phyloP scores from a whole-genome alignment of 2,329 filamentous ascomycete species.

The Aspergillus versicolor region DNA sequence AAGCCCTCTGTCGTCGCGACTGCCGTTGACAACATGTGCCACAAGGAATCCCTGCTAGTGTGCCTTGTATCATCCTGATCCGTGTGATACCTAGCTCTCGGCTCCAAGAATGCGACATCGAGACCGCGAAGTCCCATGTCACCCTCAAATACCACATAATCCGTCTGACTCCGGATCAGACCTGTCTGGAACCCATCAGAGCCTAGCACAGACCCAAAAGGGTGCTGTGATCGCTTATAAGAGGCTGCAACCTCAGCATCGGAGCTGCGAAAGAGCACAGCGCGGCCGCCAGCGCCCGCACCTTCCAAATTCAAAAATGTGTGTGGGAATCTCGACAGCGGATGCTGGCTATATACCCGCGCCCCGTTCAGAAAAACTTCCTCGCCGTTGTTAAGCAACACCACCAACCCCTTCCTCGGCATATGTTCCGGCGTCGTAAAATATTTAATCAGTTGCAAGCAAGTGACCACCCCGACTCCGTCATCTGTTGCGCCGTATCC shows the following conservation, averaged over 20 bases:
- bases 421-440: slow-evolving; percentile 71
- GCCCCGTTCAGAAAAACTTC: slow-evolving; percentile 91
- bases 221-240: slow-evolving; percentile 69
- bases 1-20: slow-evolving; percentile 72
- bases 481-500: slow-evolving; percentile 93
- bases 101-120: slow-evolving; percentile 88
- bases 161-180: slow-evolving; percentile 79
- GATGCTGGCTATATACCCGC: slow-evolving; percentile 78
- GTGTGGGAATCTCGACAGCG: slow-evolving; percentile 74
- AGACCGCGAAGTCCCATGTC: slow-evolving; percentile 79
- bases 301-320: slow-evolving; percentile 95
- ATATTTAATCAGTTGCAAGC: slow-evolving; percentile 82
- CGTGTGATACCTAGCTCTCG: slow-evolving; percentile 85
- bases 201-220: slow-evolving; percentile 79
- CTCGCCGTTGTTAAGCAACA: slow-evolving; percentile 92
- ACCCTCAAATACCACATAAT: slow-evolving; percentile 80
- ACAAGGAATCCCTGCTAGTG: slow-evolving; percentile 65
- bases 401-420: slow-evolving; percentile 76
- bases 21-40: slow-evolving; percentile 92
- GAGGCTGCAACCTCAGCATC: slow-evolving; percentile 81
- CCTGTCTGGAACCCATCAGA: slow-evolving; percentile 81
- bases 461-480: slow-evolving; percentile 82
- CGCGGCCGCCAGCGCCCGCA: slow-evolving; percentile 85
- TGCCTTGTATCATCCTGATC: slow-evolving; percentile 82
- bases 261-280: slow-evolving; percentile 82